Conservation (phyloP, 441 rosid species). For the Jatropha multifida region DNA sequence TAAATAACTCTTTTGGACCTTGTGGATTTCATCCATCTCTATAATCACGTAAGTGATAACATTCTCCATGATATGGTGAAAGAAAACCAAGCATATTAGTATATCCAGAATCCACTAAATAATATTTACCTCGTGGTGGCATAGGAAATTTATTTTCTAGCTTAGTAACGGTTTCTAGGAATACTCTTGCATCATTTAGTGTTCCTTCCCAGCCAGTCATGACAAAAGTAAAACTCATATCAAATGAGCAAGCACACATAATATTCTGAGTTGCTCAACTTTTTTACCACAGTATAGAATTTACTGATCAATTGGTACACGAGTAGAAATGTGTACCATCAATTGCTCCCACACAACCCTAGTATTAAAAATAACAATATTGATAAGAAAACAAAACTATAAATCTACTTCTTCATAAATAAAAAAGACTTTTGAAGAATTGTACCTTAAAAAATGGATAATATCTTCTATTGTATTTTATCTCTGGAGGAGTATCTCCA, state of each 20-base stretch:
- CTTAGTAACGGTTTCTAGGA: not conserved
- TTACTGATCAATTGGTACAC: not conserved
- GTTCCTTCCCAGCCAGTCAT: not conserved
- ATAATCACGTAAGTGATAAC: not conserved
- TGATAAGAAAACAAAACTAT: not conserved
- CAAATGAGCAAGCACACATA: constrained; percentile 1
- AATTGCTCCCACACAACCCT: not conserved
- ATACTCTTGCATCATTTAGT: no score
- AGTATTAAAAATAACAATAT: not conserved
- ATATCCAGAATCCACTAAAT: not conserved
- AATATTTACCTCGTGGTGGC: not conserved
- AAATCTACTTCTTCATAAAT: not conserved
- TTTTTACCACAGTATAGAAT: not conserved
- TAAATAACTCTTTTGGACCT: not conserved
- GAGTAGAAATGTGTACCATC: not conserved
- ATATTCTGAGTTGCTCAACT: not conserved
- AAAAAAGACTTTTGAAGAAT: no score
- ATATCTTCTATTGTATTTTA: not conserved
- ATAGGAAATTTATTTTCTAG: not conserved
- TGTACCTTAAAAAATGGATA: not conserved
- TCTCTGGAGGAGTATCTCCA: not conserved
- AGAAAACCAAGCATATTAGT: not conserved
- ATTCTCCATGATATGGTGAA: not conserved
- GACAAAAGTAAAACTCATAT: constrained; percentile 2
- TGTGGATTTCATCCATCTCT: not conserved